Evolutionary conservation across 495 filamentous ascomycete genomes (phyloP), one percentile per base, ranked within the genome.

Genomic region (Penicillium riverlandense): DNA sequence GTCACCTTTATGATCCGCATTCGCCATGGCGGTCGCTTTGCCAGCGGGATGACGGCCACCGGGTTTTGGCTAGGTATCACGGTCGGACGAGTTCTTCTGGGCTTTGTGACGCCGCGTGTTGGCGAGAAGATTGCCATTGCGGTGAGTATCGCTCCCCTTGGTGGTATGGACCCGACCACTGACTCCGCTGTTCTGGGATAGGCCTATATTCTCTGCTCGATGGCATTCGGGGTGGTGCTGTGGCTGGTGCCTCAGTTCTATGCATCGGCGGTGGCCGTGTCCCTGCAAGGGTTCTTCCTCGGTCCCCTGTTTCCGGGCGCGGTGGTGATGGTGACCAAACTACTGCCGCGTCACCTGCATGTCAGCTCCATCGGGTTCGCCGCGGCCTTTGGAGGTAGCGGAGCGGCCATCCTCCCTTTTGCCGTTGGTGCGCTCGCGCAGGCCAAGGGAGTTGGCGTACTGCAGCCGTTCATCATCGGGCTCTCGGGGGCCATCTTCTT

Each of bases 381-480:
- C 2, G 83, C 84, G 8, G 86, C 89, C 0, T 83, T 90, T 63
- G 89, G 89, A 2, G 83, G 86, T 1, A 76, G 76, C 7, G 89
- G 89, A 0, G 88, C 86, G 3, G 86, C 87, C 0, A 59, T 91
- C 11, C 78, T 95, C 38, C 89, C 89, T 0, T 95, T 95, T 58
- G 84, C 78, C 0, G 84, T 95, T 1, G 88, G 88, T 1, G 86
- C 86, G 0, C 84, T 94, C 61, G 89, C 88, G 7, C 83, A 92
- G 61, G 77, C 75, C 11, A 84, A 78, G 59, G 88, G 89, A 11
- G 87, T 92, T 8, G 61, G 81, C 55, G 85, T 90, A 9, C 52
- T 91, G 51, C 86, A 90, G 65, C 87, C 87, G 11, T 77, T 90
- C 50, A 75, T 83, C 41, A 65, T 92, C 59, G 84, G 76, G 15